Evolutionary conservation across 805 yeast species (phyloP).

Genomic region (Wickerhamiella qilinensis): DNA sequence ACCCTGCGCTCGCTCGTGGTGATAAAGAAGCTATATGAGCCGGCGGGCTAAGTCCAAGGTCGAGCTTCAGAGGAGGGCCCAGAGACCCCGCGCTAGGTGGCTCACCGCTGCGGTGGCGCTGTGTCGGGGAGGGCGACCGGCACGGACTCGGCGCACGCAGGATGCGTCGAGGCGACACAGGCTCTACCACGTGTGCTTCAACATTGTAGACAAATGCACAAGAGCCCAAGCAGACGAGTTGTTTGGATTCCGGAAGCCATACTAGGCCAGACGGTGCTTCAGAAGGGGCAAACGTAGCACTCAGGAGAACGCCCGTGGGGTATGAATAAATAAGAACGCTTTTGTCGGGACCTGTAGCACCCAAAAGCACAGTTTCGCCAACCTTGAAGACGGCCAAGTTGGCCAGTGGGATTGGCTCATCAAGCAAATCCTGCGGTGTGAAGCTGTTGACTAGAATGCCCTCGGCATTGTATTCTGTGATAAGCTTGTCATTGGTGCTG

Average conservation of each 20-base stretch:
- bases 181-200: background rate
- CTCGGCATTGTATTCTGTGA: slow-evolving; percentile 6
- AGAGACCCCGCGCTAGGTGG: background rate
- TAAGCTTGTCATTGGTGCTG: slow-evolving; percentile 12
- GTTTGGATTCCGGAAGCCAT: background rate
- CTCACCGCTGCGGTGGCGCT: background rate
- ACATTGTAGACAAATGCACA: slow-evolving; percentile 4
- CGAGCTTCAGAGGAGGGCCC: background rate
- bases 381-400: slow-evolving; percentile 5
- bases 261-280: slow-evolving; percentile 32
- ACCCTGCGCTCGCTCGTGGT: background rate
- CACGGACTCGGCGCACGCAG: slow-evolving; percentile 3
- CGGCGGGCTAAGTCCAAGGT: background rate
- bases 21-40: too few species aligned
- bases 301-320: slow-evolving; percentile 29
- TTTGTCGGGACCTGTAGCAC: slow-evolving; percentile 34
- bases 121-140: background rate
- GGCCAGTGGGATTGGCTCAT: slow-evolving; percentile 7
- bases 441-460: slow-evolving; percentile 5
- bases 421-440: slow-evolving; percentile 9
- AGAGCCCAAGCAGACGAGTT: slow-evolving; percentile 10
- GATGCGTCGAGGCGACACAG: slow-evolving; percentile 3
- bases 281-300: slow-evolving; percentile 45
- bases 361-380: slow-evolving; percentile 7
- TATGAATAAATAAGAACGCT: slow-evolving; percentile 36